Evolutionary conservation across 148 eudicot species (phyloP).

Genomic region (Cornus kousa): DNA sequence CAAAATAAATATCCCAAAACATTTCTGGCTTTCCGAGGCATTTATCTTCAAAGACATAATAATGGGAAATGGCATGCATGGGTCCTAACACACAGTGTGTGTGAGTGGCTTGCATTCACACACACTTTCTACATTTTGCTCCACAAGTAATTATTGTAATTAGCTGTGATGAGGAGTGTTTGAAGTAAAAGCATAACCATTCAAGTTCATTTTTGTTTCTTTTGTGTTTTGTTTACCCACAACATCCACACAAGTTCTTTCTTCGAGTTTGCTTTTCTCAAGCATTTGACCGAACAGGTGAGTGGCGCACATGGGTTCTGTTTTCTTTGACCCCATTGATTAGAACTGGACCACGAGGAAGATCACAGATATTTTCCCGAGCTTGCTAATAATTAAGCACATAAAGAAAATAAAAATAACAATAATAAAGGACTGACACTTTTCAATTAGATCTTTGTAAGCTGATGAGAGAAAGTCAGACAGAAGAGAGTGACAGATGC

Average conservation of each 20-base stretch:
- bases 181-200: slow-evolving; percentile 5
- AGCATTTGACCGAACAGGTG: slow-evolving; percentile 53
- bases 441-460: not conserved
- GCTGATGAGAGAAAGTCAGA: not conserved
- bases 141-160: slow-evolving; percentile 4
- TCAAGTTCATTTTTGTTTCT: not conserved
- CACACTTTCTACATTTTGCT: not conserved
- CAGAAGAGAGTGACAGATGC: not conserved
- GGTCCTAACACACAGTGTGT: too few species aligned
- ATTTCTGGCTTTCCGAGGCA: slow-evolving; percentile 14
- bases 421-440: too few species aligned
- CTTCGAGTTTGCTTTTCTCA: not conserved
- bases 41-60: too few species aligned
- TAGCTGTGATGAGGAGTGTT: slow-evolving; percentile 24
- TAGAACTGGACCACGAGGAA: too few species aligned
- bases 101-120: not conserved
- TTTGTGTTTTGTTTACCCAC: not conserved
- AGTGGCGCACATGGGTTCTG: slow-evolving; percentile 48
- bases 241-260: not conserved
- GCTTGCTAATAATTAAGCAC: too few species aligned
- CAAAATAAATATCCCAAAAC: too few species aligned
- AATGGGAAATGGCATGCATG: too few species aligned
- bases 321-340: not conserved
- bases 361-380: not conserved
- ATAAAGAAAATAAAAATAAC: too few species aligned